These are phyloP conservation scores for Thielaviopsis musarum DNA, from an alignment of 2,329 filamentous ascomycete genomes.

Conservation along the genomic window DNA sequence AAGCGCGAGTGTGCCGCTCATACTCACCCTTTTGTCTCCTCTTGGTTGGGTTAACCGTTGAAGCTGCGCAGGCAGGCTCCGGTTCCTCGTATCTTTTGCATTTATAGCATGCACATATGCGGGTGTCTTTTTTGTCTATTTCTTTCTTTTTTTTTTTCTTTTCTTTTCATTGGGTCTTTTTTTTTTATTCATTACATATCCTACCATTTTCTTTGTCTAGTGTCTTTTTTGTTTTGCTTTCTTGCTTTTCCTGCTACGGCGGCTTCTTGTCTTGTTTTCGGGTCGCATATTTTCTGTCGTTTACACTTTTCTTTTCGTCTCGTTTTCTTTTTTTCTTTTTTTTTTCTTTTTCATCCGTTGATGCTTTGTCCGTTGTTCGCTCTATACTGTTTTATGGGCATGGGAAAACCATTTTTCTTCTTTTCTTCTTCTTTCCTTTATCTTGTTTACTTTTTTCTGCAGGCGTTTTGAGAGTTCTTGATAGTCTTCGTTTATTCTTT, in stretches of 20 bases:
- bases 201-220: background rate
- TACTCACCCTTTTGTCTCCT: no score
- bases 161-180: constrained; percentile 9
- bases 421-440: constrained; percentile 5
- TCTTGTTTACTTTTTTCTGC: background rate
- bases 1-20: no score
- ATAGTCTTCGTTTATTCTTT: constrained; percentile 1
- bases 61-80: no score
- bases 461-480: background rate
- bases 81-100: no score
- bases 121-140: background rate
- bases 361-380: background rate
- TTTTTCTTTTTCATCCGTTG: constrained; percentile 7
- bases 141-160: background rate
- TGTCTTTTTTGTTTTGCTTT: constrained; percentile 1
- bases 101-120: no score
- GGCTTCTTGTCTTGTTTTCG: no score
- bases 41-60: no score
- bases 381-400: no score
- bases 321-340: constrained; percentile 4
- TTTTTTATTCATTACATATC: background rate
- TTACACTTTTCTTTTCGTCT: background rate
- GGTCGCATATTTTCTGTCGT: background rate
- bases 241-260: background rate
- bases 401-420: no score